Evolutionary conservation across 169 alveolate genomes (phyloP), one percentile per base, ranked within the genome.

Genomic region (Plasmodium cynomolgi): DNA sequence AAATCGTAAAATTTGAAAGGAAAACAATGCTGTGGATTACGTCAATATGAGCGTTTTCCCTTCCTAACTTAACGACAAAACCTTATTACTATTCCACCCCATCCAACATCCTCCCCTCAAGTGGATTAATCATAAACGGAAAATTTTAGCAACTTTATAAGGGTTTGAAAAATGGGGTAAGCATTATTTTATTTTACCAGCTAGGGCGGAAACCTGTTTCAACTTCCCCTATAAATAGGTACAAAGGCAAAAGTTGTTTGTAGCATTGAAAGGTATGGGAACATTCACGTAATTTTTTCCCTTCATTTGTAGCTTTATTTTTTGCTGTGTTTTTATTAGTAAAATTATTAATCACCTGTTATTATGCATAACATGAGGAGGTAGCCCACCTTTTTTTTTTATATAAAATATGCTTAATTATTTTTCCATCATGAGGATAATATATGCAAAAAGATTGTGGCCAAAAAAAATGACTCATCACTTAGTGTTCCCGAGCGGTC

Each of bases 401-500:
- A 0, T 15, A 50, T 3, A 17, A 50, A 13, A 17, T 13, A 3
- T 13, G 8, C 20, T 2, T 8, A 3, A 15, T 50, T 44, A 44
- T 11, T 47, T 47, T 15, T 17, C 62, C 26, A 15, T 3, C 62
- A 50, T 50, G 23, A 3, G n/a, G 23, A 50, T n/a, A n/a, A n/a
- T n/a, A n/a, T n/a, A n/a, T 50, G 23, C 9, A 13, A 0, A 50
- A 50, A 50, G n/a, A 13, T 15, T 50, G 13, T 50, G 8, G 3
- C 26, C 62, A 50, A 50, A 86, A 85, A 85, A 86, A 90, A 90
- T 90, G 94, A 90, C 94, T 90, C 94, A 90, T 90, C 94, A 90
- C 94, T 50, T 80, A 33, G 91, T 80, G 94, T 96, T 97, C 98
- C 97, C 98, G 96, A 96, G 98, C 97, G 98, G 98, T 97, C 98